These are phyloP conservation scores for Scheffersomyces cryptocercus DNA, from an alignment of 1,139 yeast genomes.

Conservation along the genomic window DNA sequence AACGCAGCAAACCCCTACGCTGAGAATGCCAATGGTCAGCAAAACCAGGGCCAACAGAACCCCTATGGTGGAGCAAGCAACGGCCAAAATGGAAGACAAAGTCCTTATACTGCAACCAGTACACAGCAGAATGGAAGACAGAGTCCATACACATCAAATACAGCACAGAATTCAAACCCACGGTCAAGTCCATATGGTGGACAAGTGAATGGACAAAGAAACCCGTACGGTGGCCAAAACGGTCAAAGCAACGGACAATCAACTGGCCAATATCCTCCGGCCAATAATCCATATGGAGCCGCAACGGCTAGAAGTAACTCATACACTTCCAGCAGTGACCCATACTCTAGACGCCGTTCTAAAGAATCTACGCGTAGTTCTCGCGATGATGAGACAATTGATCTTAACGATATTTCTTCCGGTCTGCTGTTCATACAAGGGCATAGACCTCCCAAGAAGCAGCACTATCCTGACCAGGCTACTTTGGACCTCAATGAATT, in stretches of 20 bases:
- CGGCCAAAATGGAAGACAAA: constrained; percentile 1
- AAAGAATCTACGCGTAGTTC: neutral
- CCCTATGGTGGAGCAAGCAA: constrained; percentile 3
- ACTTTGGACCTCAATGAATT: constrained; percentile 38
- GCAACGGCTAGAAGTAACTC: neutral
- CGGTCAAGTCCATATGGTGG: neutral
- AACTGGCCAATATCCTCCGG: neutral
- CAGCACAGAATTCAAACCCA: neutral
- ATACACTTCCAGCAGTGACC: constrained; percentile 3
- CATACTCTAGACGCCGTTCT: constrained; percentile 5
- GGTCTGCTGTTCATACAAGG: constrained; percentile 26
- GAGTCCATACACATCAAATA: constrained; percentile 3
- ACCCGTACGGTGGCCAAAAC: neutral
- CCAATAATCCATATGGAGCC: constrained; percentile 1
- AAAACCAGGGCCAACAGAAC: neutral
- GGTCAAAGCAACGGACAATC: neutral
- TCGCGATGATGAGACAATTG: constrained; percentile 39
- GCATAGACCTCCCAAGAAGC: constrained; percentile 28
- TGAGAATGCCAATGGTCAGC: constrained; percentile 6
- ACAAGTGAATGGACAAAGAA: neutral
- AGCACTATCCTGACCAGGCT: constrained; percentile 14
- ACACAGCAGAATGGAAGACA: neutral
- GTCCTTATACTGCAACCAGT: neutral
- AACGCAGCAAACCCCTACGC: constrained; percentile 28
- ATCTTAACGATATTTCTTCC: constrained; percentile 45